A percentile compares a stretch with the other conserved stretches of the same genome.
phyloP scores from a whole-genome alignment of 352 stramenopile genomes.

The Proteromonas lacertae region DNA sequence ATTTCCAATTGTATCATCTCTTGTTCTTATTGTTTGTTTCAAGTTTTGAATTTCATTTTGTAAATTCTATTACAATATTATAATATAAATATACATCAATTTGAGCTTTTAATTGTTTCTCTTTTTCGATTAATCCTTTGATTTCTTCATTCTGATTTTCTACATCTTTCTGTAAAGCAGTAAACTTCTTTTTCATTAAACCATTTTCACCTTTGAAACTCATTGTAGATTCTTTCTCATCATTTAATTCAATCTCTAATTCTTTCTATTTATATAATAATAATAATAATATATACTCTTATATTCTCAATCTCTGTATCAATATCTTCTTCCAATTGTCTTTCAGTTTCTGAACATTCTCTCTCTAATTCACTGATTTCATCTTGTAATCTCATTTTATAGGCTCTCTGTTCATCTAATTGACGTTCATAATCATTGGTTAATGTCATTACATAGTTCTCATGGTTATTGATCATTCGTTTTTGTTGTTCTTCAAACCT shows the following conservation, averaged over 20 bases:
- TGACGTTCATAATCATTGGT: conserved; percentile 38
- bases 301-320: conserved; percentile 62
- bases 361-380: conserved; percentile 13
- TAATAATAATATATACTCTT: too few relatives aligned
- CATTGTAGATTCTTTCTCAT: conserved; percentile 46
- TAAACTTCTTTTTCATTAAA: conserved; percentile 85
- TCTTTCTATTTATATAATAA: too few relatives aligned
- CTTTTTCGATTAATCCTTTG: conserved; percentile 40
- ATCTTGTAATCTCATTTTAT: conserved; percentile 10
- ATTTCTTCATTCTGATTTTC: conserved; percentile 74
- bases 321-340: conserved; percentile 58
- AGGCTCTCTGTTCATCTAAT: conserved; percentile 15
- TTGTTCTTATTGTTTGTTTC: conserved; percentile 17
- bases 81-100: too few relatives aligned
- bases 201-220: conserved; percentile 70
- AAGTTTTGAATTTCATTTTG: conserved; percentile 60
- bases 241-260: conserved; percentile 49
- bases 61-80: too few relatives aligned
- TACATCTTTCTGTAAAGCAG: conserved; percentile 53
- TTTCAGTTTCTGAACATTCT: conserved; percentile 27
- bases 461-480: conserved; percentile 9
- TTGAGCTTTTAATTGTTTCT: conserved; percentile 52
- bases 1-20: conserved; percentile 12
- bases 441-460: conserved; percentile 30
- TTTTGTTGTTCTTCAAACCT: conserved; percentile 16